Conservation (phyloP, 2,329 filamentous ascomycete genomes). For the Exophiala viscosa region DNA sequence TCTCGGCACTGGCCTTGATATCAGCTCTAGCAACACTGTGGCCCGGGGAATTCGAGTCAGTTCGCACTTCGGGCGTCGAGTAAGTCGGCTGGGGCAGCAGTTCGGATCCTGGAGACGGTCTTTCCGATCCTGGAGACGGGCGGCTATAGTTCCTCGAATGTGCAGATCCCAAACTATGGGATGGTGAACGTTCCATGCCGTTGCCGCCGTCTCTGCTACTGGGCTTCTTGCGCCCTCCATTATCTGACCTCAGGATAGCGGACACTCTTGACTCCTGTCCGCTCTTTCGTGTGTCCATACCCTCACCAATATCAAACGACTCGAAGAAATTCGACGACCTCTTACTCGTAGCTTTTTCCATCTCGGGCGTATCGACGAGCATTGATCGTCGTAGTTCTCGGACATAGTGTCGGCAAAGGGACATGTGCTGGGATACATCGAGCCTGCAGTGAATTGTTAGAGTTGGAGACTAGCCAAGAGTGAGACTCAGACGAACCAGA, state of each 20-base stretch:
- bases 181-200: conserved; percentile 21
- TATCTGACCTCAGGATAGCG: conserved; percentile 67
- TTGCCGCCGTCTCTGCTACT: conserved; percentile 36
- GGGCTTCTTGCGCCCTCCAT: conserved; percentile 30
- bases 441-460: conserved; percentile 59
- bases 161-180: conserved; percentile 46
- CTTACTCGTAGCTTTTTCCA: conserved; percentile 76
- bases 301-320: conserved; percentile 64
- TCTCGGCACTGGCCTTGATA: conserved; percentile 89
- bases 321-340: conserved; percentile 78
- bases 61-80: conserved; percentile 60
- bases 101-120: conserved; percentile 43
- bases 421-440: conserved; percentile 98
- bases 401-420: conserved; percentile 90
- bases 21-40: conserved; percentile 85
- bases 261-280: conserved; percentile 87
- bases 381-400: conserved; percentile 91
- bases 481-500: conserved; percentile 66
- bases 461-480: no score
- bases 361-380: conserved; percentile 85
- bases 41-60: conserved; percentile 76
- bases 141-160: conserved; percentile 32
- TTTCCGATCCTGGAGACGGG: conserved; percentile 21
- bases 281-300: conserved; percentile 50
- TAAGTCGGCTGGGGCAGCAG: conserved; percentile 54